Evolutionary conservation across 176 grass and related monocot genomes (phyloP), one percentile per base, ranked within the genome.

Genomic region (Zea mays): DNA sequence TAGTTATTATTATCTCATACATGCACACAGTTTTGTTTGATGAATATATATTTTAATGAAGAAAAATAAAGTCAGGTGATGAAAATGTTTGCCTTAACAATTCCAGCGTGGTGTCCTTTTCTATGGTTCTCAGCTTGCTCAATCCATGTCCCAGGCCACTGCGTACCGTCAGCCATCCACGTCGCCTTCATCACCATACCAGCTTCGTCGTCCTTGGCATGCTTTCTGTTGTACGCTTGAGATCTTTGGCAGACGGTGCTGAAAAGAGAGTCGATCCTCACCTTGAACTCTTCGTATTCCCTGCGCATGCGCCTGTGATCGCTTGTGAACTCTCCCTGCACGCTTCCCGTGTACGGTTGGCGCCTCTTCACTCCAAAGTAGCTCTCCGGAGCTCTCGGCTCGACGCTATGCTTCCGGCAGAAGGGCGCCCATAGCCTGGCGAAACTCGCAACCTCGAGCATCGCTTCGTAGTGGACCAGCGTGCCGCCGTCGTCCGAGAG

Each of bases 81-180:
- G 5, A n/a, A 14, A 61, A 20, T 0, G 7, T 6, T 55, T 51
- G 83, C 86, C 81, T 80, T 65, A 34, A 84, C 71, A 71, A 76
- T 83, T 39, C 80, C 86, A 70, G 45, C 45, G 62, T 88, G 86
- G 0, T 88, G 75, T 12, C 86, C 81, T 69, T 58, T 84, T 44
- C 75, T 40, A 38, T 88, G 86, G 70, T 88, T 84, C 6, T 83
- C 62, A 11, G 64, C 45, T 20, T 35, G 81, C 16, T 79, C 70
- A 6, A 79, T 56, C 86, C 86, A 88, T 38, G 81, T 84, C 8
- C 86, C 86, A 0, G 75, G 86, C 86, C 86, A 88, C 1, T 70
- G 86, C 33, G 86, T 84, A 0, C 76, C 86, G 46, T 88, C 86
- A n/a, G 75, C 86, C 86, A 88, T 88, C 86, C 86, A 88, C 8